Conservation (phyloP, 2,329 filamentous ascomycete species). For the Microdochium bolleyi region DNA sequence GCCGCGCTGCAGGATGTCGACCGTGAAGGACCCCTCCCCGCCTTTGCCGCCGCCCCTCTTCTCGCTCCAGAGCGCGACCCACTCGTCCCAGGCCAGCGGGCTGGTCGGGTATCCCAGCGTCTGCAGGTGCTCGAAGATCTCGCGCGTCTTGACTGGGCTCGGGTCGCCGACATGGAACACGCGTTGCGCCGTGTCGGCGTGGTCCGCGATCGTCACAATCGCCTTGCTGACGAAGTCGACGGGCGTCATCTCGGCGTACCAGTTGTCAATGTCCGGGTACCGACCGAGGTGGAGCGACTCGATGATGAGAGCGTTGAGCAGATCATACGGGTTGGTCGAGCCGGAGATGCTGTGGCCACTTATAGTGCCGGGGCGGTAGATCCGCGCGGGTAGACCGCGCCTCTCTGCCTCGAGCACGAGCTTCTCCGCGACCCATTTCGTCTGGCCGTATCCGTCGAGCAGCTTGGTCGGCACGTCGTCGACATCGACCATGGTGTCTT, state of each 20-base stretch:
- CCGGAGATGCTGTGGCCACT: constrained; percentile 70
- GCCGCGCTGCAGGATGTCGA: constrained; percentile 71
- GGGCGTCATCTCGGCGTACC: constrained; percentile 78
- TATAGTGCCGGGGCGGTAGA: constrained; percentile 69
- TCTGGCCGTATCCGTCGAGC: constrained; percentile 68
- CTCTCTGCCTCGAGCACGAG: constrained; percentile 62
- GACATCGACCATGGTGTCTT: constrained; percentile 58
- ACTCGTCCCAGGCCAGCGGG: constrained; percentile 61
- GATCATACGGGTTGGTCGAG: constrained; percentile 70
- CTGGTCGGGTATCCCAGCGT: constrained; percentile 65
- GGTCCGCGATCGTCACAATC: constrained; percentile 61
- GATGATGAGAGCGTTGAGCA: constrained; percentile 67
- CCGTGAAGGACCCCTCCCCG: constrained; percentile 65
- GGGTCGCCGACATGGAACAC: constrained; percentile 72
- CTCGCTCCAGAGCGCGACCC: constrained; percentile 67
- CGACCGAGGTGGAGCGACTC: constrained; percentile 68
- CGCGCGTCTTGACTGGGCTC: constrained; percentile 56
- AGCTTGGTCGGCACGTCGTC: constrained; percentile 63
- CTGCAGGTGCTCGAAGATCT: constrained; percentile 55
- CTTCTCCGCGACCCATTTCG: constrained; percentile 75
- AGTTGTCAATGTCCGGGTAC: constrained; percentile 62
- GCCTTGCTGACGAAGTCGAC: constrained; percentile 74
- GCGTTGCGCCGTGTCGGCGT: constrained; percentile 51
- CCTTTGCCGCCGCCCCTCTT: constrained; percentile 56
- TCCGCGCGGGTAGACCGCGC: constrained; percentile 61